phyloP scores from a whole-genome alignment of 2,329 filamentous ascomycete genomes.

The Stachybotrys elegans region DNA sequence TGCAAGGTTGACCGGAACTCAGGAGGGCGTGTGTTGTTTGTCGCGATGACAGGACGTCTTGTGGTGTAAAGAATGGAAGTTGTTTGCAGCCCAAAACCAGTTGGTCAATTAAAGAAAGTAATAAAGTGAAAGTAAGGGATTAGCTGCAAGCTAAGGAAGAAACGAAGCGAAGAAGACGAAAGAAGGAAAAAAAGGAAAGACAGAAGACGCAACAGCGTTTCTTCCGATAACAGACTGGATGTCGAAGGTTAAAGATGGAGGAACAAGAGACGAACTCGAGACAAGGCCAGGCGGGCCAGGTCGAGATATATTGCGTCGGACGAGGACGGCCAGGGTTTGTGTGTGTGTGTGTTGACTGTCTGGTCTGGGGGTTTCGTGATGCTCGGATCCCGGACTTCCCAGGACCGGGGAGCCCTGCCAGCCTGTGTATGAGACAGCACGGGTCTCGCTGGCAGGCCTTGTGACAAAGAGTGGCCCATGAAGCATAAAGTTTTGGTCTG shows the following conservation, averaged over 20 bases:
- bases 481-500: conserved; percentile 16
- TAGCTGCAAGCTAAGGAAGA: conserved; percentile 32
- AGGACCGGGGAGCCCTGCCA: conserved; percentile 4
- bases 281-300: conserved; percentile 5
- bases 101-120: conserved; percentile 38
- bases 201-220: conserved; percentile 21
- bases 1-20: background rate
- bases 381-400: conserved; percentile 5
- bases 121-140: conserved; percentile 29
- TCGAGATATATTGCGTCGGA: background rate
- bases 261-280: conserved; percentile 16
- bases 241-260: conserved; percentile 6
- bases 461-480: conserved; percentile 12
- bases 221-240: conserved; percentile 11
- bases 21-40: conserved; percentile 18
- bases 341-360: too few species aligned
- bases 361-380: too few species aligned
- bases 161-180: conserved; percentile 20
- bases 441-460: conserved; percentile 6
- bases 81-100: conserved; percentile 52
- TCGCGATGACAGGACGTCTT: conserved; percentile 8
- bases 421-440: background rate
- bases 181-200: conserved; percentile 21
- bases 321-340: too few species aligned
- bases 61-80: conserved; percentile 9